Evolutionary conservation across 2,329 filamentous ascomycete genomes (phyloP).

Genomic region (Monosporascus sp.): DNA sequence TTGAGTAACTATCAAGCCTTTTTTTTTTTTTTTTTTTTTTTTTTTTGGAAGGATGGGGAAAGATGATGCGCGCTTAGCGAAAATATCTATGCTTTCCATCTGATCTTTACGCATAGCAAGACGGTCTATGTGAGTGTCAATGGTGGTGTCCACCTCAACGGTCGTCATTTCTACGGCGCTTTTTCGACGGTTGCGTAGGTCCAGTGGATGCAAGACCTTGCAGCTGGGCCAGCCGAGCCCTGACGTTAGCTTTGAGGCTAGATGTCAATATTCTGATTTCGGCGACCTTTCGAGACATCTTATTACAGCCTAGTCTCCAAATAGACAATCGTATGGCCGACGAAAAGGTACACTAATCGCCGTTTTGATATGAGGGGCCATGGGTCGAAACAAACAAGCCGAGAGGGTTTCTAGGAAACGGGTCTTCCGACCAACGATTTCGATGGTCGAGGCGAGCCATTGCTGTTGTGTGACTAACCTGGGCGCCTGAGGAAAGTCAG

Average conservation of each 20-base stretch:
- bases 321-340: not conserved
- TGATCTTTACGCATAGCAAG: not conserved
- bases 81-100: not conserved
- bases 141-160: not conserved
- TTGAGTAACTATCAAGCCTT: too few species aligned
- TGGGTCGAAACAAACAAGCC: conserved; percentile 6
- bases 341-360: too few species aligned
- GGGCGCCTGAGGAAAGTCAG: conserved; percentile 12
- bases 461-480: conserved; percentile 15
- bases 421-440: conserved; percentile 13
- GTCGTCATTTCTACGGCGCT: not conserved
- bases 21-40: too few species aligned
- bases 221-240: too few species aligned
- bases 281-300: not conserved
- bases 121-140: not conserved
- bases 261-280: not conserved
- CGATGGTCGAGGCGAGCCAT: conserved; percentile 16
- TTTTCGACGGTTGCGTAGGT: not conserved
- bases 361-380: not conserved
- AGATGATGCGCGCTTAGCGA: not conserved
- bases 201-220: not conserved
- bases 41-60: not conserved
- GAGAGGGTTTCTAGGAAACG: conserved; percentile 3
- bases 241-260: not conserved
- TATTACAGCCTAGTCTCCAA: not conserved